phyloP scores from a whole-genome alignment of 148 eudicot species.

The Bassia scoparia region DNA sequence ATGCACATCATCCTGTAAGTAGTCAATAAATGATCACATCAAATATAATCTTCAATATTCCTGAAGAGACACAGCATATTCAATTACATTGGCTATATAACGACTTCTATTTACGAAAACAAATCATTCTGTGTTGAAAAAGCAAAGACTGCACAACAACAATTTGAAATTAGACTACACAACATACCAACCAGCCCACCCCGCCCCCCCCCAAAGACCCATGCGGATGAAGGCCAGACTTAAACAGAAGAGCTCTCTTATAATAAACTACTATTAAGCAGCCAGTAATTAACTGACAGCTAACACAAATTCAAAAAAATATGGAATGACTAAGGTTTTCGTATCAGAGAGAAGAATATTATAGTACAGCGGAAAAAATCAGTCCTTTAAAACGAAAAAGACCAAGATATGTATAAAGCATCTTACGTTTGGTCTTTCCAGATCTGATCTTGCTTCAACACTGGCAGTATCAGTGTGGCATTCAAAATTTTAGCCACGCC shows the following conservation, averaged over 20 bases:
- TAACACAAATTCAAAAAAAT: neutral
- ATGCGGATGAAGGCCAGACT: neutral
- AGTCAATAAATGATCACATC: slow-evolving; percentile 99
- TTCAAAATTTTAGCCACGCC: slow-evolving; percentile 95
- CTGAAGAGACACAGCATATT: slow-evolving; percentile 49
- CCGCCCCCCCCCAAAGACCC: neutral
- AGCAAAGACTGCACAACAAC: neutral
- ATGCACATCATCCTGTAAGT: slow-evolving; percentile 94
- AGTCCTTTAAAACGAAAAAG: neutral
- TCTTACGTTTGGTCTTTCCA: slow-evolving; percentile 99
- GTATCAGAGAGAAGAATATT: neutral
- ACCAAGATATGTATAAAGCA: neutral
- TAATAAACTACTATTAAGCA: neutral
- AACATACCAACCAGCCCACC: too few relatives aligned
- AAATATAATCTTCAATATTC: slow-evolving; percentile 95
- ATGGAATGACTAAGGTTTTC: neutral
- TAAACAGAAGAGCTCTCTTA: neutral
- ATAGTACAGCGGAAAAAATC: too few relatives aligned
- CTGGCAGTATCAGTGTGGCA: slow-evolving; percentile 93
- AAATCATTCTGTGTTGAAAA: neutral
- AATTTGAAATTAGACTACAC: too few relatives aligned
- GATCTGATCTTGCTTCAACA: slow-evolving; percentile 97
- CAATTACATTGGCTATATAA: neutral
- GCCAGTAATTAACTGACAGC: neutral
- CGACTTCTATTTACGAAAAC: neutral